phyloP scores from a whole-genome alignment of 1,284 basidiomycete genomes.

The Tilletia walkeri region DNA sequence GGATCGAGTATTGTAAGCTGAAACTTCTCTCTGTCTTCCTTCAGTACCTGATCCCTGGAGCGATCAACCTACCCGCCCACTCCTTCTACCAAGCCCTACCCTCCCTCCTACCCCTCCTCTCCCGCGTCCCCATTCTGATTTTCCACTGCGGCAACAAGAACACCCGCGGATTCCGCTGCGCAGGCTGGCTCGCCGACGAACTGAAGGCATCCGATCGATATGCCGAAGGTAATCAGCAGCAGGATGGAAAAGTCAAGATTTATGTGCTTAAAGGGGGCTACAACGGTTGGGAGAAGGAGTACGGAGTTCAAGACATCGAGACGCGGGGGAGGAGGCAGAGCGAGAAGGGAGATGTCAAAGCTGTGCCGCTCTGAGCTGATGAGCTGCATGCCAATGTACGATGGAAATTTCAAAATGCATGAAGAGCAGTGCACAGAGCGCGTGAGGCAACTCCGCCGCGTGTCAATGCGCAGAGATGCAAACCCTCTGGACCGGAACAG shows the following conservation, averaged over 20 bases:
- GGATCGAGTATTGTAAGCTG: too few relatives aligned
- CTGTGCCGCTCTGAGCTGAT: slow-evolving; percentile 12
- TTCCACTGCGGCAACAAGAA: slow-evolving; percentile 55
- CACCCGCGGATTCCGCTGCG: slow-evolving; percentile 42
- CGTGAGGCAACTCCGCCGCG: too few relatives aligned
- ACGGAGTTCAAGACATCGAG: background rate
- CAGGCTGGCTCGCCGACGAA: slow-evolving; percentile 52
- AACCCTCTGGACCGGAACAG: background rate
- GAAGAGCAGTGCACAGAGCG: too few relatives aligned
- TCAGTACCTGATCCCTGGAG: slow-evolving; percentile 49
- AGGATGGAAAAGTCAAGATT: background rate
- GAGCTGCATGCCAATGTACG: background rate
- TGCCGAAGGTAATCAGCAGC: background rate
- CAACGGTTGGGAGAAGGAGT: slow-evolving; percentile 3
- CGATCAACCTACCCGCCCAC: slow-evolving; percentile 56
- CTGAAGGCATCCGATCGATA: slow-evolving; percentile 19
- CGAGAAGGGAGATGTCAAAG: background rate
- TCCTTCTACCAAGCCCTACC: slow-evolving; percentile 52
- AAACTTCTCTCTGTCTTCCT: too few relatives aligned
- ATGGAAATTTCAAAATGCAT: too few relatives aligned
- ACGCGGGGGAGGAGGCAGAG: background rate
- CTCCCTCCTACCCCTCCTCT: slow-evolving; percentile 43
- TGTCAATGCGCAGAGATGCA: too few relatives aligned
- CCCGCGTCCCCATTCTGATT: slow-evolving; percentile 43
- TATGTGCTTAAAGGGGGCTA: slow-evolving; percentile 8